Percentiles rank a stretch among this genome's conserved stretches.
phyloP scores from a whole-genome alignment of 352 stramenopile species.

The Phytophthora rubi region DNA sequence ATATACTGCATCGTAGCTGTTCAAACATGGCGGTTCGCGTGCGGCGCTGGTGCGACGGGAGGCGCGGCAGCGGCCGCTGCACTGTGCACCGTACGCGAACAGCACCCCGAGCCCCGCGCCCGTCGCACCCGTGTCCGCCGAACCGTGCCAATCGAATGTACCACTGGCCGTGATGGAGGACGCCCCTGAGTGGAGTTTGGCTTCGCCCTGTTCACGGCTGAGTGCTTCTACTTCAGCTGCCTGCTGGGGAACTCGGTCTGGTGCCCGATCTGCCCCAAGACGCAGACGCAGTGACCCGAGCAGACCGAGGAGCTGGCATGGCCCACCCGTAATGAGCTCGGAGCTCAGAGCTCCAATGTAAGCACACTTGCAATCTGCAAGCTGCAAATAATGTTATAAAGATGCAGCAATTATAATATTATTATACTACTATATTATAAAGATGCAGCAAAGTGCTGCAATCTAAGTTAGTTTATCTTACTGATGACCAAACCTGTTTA shows the following conservation, averaged over 20 bases:
- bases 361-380: too few relatives aligned
- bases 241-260: constrained; percentile 89
- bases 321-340: constrained; percentile 72
- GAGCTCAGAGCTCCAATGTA: too few relatives aligned
- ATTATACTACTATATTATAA: too few relatives aligned
- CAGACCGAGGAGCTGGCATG: constrained; percentile 84
- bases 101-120: constrained; percentile 38
- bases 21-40: constrained; percentile 46
- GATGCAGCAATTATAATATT: too few relatives aligned
- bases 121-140: constrained; percentile 26
- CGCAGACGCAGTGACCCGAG: constrained; percentile 86
- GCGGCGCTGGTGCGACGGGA: constrained; percentile 78
- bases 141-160: constrained; percentile 24
- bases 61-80: constrained; percentile 38
- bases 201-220: constrained; percentile 79
- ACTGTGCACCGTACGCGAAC: constrained; percentile 37
- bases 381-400: too few relatives aligned
- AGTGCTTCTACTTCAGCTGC: constrained; percentile 90
- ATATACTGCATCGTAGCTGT: neutral
- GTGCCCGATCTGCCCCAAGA: constrained; percentile 88
- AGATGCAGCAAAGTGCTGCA: too few relatives aligned
- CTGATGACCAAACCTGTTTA: too few relatives aligned
- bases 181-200: constrained; percentile 68
- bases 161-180: constrained; percentile 59
- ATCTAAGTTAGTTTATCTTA: too few relatives aligned